A percentile compares a stretch with the other conserved stretches of the same genome.
Evolutionary conservation across 192 early-diverging fungal genomes (phyloP).

Genomic region (Gaertneriomyces sp.): DNA sequence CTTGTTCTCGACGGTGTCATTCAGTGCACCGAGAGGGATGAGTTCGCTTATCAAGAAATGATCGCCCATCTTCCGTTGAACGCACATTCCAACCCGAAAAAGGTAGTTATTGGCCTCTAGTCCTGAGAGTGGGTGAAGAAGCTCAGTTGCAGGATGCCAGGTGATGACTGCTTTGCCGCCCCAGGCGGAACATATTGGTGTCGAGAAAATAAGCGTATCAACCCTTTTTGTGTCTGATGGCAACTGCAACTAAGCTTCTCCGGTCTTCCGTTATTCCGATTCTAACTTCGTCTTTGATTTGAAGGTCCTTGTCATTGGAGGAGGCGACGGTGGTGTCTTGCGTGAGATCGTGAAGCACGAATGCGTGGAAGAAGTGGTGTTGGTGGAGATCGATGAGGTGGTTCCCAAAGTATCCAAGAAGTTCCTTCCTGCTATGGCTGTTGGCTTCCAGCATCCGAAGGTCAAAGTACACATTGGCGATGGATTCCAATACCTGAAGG

Average conservation of each 20-base stretch:
- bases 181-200: conserved; percentile 50
- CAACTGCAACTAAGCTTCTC: background rate
- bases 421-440: conserved; percentile 89
- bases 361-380: conserved; percentile 82
- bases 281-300: background rate
- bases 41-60: conserved; percentile 99
- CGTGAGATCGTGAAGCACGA: conserved; percentile 98
- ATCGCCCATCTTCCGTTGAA: conserved; percentile 95
- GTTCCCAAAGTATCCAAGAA: conserved; percentile 89
- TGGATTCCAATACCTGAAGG: conserved; percentile 89
- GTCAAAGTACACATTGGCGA: conserved; percentile 93
- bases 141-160: background rate
- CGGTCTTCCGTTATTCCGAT: too few species aligned
- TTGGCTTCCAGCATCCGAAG: conserved; percentile 93
- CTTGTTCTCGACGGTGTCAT: conserved; percentile 97
- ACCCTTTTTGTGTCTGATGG: conserved; percentile 40
- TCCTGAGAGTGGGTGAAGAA: too few species aligned
- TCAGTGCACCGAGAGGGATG: conserved; percentile 97
- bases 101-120: conserved; percentile 47
- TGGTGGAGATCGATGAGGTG: conserved; percentile 98
- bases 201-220: conserved; percentile 44
- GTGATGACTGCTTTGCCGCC: conserved; percentile 61
- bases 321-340: conserved; percentile 98
- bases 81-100: conserved; percentile 90
- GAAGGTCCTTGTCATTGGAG: conserved; percentile 94